Evolutionary conservation across 2,329 filamentous ascomycete species (phyloP).

Genomic region (Neocucurbitaria cava): DNA sequence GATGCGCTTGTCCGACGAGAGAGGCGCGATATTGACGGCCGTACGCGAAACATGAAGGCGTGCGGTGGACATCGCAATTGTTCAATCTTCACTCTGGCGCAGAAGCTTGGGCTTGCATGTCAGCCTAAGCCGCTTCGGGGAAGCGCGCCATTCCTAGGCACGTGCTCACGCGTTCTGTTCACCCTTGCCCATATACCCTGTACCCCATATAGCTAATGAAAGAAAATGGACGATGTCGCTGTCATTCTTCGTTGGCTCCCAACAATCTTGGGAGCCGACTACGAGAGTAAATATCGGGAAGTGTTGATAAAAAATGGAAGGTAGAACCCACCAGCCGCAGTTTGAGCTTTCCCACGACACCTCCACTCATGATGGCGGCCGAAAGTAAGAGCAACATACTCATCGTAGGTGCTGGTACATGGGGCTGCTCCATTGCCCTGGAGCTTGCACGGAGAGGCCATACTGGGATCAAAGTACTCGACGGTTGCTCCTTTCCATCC

Average conservation of each 20-base stretch:
- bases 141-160: constrained; percentile 7
- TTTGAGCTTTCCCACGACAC: background rate
- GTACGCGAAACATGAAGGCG: constrained; percentile 28
- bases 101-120: constrained; percentile 8
- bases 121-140: constrained; percentile 6
- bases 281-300: too few relatives aligned
- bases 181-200: too few relatives aligned
- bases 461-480: constrained; percentile 55
- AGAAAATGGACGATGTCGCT: too few relatives aligned
- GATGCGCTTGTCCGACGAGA: constrained; percentile 3
- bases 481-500: constrained; percentile 53
- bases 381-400: constrained; percentile 34
- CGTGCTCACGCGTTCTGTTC: constrained; percentile 16
- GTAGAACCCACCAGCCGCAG: background rate
- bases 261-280: too few relatives aligned
- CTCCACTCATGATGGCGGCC: background rate
- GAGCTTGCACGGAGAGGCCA: constrained; percentile 58
- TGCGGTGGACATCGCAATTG: constrained; percentile 4
- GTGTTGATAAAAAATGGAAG: too few relatives aligned
- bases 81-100: background rate
- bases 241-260: too few relatives aligned
- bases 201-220: too few relatives aligned
- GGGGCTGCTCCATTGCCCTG: constrained; percentile 59
- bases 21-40: constrained; percentile 12
- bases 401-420: constrained; percentile 59